Evolutionary conservation across 2,329 filamentous ascomycete genomes (phyloP), one percentile per base, ranked within the genome.

Genomic region (Diaporthe vexans): DNA sequence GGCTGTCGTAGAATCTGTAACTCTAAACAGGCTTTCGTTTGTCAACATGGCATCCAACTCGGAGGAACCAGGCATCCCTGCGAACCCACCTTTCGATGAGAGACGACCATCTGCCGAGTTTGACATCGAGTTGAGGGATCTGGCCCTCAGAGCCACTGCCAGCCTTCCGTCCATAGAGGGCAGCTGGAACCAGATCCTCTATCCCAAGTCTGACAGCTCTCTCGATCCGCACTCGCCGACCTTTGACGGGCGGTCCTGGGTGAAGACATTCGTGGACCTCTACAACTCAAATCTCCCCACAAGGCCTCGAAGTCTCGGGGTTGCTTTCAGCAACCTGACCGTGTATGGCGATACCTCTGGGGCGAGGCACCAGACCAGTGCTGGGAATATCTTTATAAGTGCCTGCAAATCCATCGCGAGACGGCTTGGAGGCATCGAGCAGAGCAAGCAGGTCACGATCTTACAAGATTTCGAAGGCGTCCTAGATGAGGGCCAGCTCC

Each of bases 171-270:
- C 57, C 35, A 7, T n/a, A 26, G 57, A 59, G 13, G 57, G 57
- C 6, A 35, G 7, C 8, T 59, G 57, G 57, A 21, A 40, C n/a
- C 57, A 59, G 57, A 2, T 59, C 6, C 57, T 59, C 35, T 59
- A 43, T 35, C 57, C 57, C 6, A 59, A 59, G 7, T 9, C 21
- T 15, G 57, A 59, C 35, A 59, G 57, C 57, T 26, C n/a, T 0
- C 57, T 59, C 35, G 57, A 59, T 35, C 57, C 57, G 10, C n/a
- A 3, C 9, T 40, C 35, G n/a, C 13, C 57, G 35, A 59, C 57
- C n/a, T 59, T 59, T 59, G 57, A 59, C 13, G 35, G 57, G 57
- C 57, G 57, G 35, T 59, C 57, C 40, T 59, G 57, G 57, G 57
- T 59, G 19, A 59, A 40, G 57, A 15, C 57, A 40, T 59, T 59